Percentiles rank a stretch among this genome's conserved stretches.
phyloP scores from a whole-genome alignment of 1,139 yeast genomes.

The Meyerozyma sp. region DNA sequence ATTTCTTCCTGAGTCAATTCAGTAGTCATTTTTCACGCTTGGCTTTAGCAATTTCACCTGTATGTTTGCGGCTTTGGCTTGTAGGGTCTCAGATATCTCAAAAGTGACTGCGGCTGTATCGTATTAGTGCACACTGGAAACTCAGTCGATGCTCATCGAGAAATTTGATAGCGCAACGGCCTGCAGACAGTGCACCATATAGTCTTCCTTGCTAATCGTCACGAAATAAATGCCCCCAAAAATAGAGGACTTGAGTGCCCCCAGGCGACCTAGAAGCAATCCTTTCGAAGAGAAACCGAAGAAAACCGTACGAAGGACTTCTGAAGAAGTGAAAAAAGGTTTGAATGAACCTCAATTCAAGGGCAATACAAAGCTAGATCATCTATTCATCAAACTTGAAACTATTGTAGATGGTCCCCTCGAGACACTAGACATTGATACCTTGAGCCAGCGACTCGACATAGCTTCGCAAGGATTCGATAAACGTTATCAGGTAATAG shows the following conservation, averaged over 20 bases:
- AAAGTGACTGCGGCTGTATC: too few species aligned
- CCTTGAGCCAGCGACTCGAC: slow-evolving; percentile 6
- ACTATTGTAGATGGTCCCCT: slow-evolving; percentile 19
- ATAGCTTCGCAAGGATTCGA: slow-evolving; percentile 6
- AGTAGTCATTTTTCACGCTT: background rate
- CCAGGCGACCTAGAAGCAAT: slow-evolving; percentile 14
- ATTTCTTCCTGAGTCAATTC: slow-evolving; percentile 63
- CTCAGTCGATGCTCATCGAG: slow-evolving; percentile 1
- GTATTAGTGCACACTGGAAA: too few species aligned
- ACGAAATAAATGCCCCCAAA: background rate
- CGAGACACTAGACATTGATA: slow-evolving; percentile 19
- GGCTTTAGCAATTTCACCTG: background rate
- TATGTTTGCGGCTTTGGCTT: background rate
- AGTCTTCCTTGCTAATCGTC: background rate
- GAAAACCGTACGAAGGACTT: slow-evolving; percentile 26
- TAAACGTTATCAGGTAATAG: slow-evolving; percentile 18
- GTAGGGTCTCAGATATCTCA: too few species aligned
- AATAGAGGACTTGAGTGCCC: background rate
- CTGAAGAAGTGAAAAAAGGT: slow-evolving; percentile 32
- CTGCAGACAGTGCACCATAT: background rate
- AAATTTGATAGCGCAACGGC: background rate
- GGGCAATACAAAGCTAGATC: slow-evolving; percentile 32
- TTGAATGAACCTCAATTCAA: slow-evolving; percentile 28
- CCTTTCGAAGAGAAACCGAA: slow-evolving; percentile 26
- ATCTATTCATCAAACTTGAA: slow-evolving; percentile 28